Percentiles rank a stretch among this genome's conserved stretches.
Evolutionary conservation across 495 filamentous ascomycete species (phyloP).

Genomic region (Pseudoneurospora amorphoporcata): DNA sequence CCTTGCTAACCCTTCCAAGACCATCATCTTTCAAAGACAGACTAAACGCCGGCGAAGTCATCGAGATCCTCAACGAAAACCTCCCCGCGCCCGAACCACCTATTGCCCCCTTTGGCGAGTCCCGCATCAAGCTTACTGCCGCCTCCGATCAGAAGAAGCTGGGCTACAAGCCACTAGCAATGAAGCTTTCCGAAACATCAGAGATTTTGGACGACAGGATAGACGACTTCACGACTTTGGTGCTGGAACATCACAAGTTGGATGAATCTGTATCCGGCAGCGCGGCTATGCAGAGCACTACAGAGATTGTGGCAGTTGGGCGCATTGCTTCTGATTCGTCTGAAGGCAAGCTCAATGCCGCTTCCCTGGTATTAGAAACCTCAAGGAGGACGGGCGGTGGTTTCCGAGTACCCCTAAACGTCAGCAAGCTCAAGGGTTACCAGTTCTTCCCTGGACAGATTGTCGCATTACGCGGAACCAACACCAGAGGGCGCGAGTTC

Average conservation of each 20-base stretch:
- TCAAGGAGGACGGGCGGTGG: slow-evolving; percentile 79
- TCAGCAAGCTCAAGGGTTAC: slow-evolving; percentile 55
- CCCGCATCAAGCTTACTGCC: slow-evolving; percentile 70
- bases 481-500: slow-evolving; percentile 78
- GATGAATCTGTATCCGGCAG: slow-evolving; percentile 80
- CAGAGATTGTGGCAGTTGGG: slow-evolving; percentile 81
- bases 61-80: slow-evolving; percentile 75
- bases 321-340: slow-evolving; percentile 77
- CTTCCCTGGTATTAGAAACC: slow-evolving; percentile 78
- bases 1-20: slow-evolving; percentile 19
- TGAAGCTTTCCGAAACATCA: slow-evolving; percentile 85
- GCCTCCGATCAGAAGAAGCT: slow-evolving; percentile 84
- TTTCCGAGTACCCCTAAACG: slow-evolving; percentile 65
- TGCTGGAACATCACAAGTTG: slow-evolving; percentile 65
- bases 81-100: slow-evolving; percentile 59
- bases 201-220: slow-evolving; percentile 92
- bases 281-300: slow-evolving; percentile 70
- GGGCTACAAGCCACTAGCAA: slow-evolving; percentile 80
- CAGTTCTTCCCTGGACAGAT: slow-evolving; percentile 95
- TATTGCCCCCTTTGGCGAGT: slow-evolving; percentile 57
- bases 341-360: slow-evolving; percentile 72
- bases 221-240: slow-evolving; percentile 65
- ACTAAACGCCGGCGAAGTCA: slow-evolving; percentile 62
- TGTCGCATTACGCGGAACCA: slow-evolving; percentile 74
- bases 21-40: slow-evolving; percentile 57